Conservation (phyloP, 179 eudicot genomes). For the Actinidia arguta region DNA sequence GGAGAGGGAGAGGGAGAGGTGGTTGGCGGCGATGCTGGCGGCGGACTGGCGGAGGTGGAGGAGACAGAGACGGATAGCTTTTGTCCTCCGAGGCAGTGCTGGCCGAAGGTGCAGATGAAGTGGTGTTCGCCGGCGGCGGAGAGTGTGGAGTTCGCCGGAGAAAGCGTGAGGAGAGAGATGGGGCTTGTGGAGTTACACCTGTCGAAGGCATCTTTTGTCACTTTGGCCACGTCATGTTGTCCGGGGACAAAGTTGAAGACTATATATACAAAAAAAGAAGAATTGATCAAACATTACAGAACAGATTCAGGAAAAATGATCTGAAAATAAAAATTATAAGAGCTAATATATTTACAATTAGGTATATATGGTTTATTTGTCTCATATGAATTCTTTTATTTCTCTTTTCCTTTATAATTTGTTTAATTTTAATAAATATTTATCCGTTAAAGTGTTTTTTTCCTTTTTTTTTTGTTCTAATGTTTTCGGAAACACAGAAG, state of each 20-base stretch:
- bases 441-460: too few relatives aligned
- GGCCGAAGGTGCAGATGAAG: conserved; percentile 39
- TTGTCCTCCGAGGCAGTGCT: conserved; percentile 39
- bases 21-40: too few relatives aligned
- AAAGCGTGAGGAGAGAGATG: not conserved
- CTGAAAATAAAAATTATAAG: not conserved
- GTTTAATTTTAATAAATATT: too few relatives aligned
- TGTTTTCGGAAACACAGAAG: too few relatives aligned
- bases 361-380: too few relatives aligned
- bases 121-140: conserved; percentile 24
- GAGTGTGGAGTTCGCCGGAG: conserved; percentile 29
- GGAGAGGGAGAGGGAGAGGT: too few relatives aligned
- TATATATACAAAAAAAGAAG: too few relatives aligned
- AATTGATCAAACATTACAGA: too few relatives aligned
- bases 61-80: conserved; percentile 36
- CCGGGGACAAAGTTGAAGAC: conserved; percentile 31
- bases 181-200: conserved; percentile 23
- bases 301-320: not conserved
- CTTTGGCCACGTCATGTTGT: conserved; percentile 27
- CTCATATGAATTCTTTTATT: too few relatives aligned
- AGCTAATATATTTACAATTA: not conserved
- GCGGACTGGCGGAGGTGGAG: too few relatives aligned
- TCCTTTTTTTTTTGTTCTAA: too few relatives aligned
- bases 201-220: conserved; percentile 12
- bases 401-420: too few relatives aligned